Conservation (phyloP, 1,284 basidiomycete genomes). For the Pseudomicrostroma phylloplanum region DNA sequence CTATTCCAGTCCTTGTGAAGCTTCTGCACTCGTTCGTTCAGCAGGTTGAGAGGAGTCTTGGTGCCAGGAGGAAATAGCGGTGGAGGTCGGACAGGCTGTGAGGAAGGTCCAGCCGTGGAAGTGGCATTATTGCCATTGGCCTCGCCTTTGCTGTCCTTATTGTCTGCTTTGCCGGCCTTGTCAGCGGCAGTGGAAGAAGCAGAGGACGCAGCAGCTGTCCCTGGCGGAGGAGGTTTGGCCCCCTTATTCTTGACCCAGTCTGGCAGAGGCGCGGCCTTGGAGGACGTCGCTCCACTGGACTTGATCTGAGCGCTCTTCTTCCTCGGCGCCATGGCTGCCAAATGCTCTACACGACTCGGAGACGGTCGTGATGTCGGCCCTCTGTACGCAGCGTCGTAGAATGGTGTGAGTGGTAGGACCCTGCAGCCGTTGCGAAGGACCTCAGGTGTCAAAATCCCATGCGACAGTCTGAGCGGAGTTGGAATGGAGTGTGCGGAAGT, state of each 20-base stretch:
- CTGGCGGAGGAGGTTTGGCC: constrained; percentile 34
- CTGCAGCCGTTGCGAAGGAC: neutral
- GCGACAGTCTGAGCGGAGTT: neutral
- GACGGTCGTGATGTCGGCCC: neutral
- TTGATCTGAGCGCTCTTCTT: constrained; percentile 48
- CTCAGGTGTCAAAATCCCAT: neutral
- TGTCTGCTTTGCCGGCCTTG: constrained; percentile 8
- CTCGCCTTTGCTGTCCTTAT: neutral
- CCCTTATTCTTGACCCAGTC: constrained; percentile 48
- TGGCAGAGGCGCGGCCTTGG: constrained; percentile 45
- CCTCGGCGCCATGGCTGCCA: constrained; percentile 33
- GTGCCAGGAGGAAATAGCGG: constrained; percentile 47
- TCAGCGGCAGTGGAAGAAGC: constrained; percentile 3
- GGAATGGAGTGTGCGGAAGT: neutral
- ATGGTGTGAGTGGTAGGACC: neutral
- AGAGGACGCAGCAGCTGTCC: constrained; percentile 25
- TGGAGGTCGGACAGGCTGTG: constrained; percentile 6
- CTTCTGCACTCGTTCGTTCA: constrained; percentile 47
- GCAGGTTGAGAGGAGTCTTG: constrained; percentile 50
- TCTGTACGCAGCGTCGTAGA: neutral
- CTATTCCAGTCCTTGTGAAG: constrained; percentile 13
- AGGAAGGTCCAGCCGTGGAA: neutral
- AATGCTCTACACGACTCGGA: too few relatives aligned
- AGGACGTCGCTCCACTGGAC: constrained; percentile 44
- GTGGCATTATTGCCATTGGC: neutral